A percentile compares a stretch with the other conserved stretches of the same genome.
These are phyloP conservation scores for Torulaspora quercuum DNA, from an alignment of 805 yeast species.

Conservation along the genomic window DNA sequence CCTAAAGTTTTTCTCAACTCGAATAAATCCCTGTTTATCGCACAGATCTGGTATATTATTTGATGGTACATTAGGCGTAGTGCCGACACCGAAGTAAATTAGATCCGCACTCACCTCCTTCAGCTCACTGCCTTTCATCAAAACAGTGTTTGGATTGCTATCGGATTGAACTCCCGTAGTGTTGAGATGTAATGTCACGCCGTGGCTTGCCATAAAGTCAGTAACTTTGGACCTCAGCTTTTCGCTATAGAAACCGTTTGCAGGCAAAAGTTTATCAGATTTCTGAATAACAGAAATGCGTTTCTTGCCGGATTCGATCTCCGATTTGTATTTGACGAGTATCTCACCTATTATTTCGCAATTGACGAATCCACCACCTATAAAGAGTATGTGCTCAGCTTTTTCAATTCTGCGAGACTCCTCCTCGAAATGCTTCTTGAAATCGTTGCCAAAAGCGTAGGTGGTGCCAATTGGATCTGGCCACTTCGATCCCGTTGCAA, in stretches of 20 bases:
- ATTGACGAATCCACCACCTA: conserved; percentile 38
- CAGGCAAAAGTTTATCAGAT: conserved; percentile 15
- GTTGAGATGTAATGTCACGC: conserved; percentile 20
- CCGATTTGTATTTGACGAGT: conserved; percentile 19
- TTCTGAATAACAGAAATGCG: conserved; percentile 28
- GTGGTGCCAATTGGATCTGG: conserved; percentile 27
- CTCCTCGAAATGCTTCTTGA: conserved; percentile 15
- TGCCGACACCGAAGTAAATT: conserved; percentile 20
- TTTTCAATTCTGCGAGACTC: conserved; percentile 17
- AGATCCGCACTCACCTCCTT: conserved; percentile 20
- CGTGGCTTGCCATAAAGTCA: conserved; percentile 12
- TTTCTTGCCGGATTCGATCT: conserved; percentile 20
- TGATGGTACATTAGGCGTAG: conserved; percentile 24
- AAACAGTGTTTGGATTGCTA: conserved; percentile 8
- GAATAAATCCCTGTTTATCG: conserved; percentile 20
- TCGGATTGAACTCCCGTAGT: conserved; percentile 11
- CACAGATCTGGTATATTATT: conserved; percentile 14
- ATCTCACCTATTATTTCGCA: conserved; percentile 37
- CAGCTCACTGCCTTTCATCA: conserved; percentile 5
- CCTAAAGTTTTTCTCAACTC: conserved; percentile 26
- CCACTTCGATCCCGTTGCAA: conserved; percentile 37
- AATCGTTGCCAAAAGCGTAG: conserved; percentile 15
- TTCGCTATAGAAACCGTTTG: conserved; percentile 13
- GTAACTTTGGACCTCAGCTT: conserved; percentile 21
- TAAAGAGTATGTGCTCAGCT: conserved; percentile 30